Evolutionary conservation across 1,284 basidiomycete genomes (phyloP), one percentile per base, ranked within the genome.

Genomic region (Ganoderma resinaceum): DNA sequence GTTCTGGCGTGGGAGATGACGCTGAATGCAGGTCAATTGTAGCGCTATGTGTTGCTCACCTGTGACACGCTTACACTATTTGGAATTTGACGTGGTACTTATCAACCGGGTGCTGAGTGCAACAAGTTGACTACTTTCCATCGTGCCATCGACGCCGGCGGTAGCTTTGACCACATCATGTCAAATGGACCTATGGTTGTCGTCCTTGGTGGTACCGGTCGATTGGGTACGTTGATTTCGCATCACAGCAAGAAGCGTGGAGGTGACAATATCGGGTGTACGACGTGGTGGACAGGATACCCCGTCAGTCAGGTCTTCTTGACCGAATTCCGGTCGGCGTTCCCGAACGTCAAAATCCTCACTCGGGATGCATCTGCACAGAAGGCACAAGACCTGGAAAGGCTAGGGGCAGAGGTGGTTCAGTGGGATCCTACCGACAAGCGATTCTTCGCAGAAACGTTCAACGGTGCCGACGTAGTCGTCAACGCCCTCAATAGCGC

Each of bases 331-430:
- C 65, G 37, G 26, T 38, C 61, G 33, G 29, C 61, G 23, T 66
- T 69, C 52, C 62, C 62, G 11, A 63, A 49, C 33, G 58, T 70
- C 55, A 63, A 20, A 33, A 55, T 55, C 31, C 16, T 75, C 53
- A 64, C 62, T 35, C 71, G 77, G 16, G 70, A 77, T 40, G 58
- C 72, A 3, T 65, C 72, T 38, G 70, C 76, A 6, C 35, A 63
- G 9, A 70, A 53, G 42, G 74, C 76, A 3, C 52, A 71, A 20
- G 69, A 37, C 14, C 72, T 77, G n/a, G 69, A 68, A 26, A 68
- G 42, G 35, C 61, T 72, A 26, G 78, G 78, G 2, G 76, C 73
- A 4, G 1, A 33, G 11, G 1, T 55, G 4, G 16, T 55, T 29
- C 52, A 18, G 29, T 55, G 29, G 52, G 18, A 55, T 20, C 52